phyloP scores from a whole-genome alignment of 2,329 filamentous ascomycete species.

The Tolypocladium pustulatum region DNA sequence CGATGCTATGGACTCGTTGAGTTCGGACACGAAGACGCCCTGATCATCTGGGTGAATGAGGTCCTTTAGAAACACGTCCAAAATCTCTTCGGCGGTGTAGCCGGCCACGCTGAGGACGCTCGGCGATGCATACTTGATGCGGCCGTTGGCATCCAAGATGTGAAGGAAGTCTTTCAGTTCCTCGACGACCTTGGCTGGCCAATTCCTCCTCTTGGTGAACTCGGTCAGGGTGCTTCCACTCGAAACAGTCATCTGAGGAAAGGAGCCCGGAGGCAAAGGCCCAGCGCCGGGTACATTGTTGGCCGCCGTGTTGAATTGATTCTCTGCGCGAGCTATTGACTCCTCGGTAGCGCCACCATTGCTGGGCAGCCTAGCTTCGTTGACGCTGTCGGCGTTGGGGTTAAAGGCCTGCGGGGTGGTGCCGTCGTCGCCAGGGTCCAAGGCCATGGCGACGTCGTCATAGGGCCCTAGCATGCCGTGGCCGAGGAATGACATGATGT shows the following conservation, averaged over 20 bases:
- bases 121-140: constrained; percentile 77
- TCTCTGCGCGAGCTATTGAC: constrained; percentile 20
- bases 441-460: constrained; percentile 30
- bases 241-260: constrained; percentile 20
- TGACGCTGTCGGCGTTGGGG: constrained; percentile 10
- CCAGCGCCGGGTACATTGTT: constrained; percentile 30
- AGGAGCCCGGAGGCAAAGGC: constrained; percentile 28
- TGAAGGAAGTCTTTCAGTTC: constrained; percentile 83
- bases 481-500: constrained; percentile 35
- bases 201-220: constrained; percentile 56
- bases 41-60: constrained; percentile 81
- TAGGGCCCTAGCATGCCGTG: constrained; percentile 27
- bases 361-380: constrained; percentile 6
- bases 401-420: constrained; percentile 7
- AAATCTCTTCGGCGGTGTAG: constrained; percentile 58
- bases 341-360: constrained; percentile 15
- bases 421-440: constrained; percentile 24
- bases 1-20: constrained; percentile 79
- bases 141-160: constrained; percentile 75
- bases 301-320: constrained; percentile 21
- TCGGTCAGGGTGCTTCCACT: constrained; percentile 40
- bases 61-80: constrained; percentile 67
- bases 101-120: constrained; percentile 67
- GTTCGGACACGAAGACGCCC: constrained; percentile 71
- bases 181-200: constrained; percentile 81